Conservation (phyloP, 1,139 yeast species). For the Candida buenavistaensis region DNA sequence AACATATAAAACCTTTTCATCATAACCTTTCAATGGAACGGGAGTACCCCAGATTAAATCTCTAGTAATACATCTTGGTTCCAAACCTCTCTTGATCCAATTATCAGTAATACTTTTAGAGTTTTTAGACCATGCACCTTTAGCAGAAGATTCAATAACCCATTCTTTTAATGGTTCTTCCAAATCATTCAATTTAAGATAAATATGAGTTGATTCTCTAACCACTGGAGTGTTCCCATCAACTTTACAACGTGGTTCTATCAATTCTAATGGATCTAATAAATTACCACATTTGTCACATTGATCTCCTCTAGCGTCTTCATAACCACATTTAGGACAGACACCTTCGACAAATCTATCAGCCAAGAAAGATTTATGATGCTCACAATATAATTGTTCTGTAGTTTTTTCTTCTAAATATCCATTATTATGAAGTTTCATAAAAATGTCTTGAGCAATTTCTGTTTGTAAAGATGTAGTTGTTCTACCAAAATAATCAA, state of each 20-base stretch:
- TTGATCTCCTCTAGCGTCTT: conserved; percentile 98
- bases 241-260: conserved; percentile 92
- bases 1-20: conserved; percentile 89
- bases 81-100: conserved; percentile 92
- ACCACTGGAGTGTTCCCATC: conserved; percentile 82
- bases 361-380: conserved; percentile 87
- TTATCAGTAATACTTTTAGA: conserved; percentile 83
- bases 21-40: conserved; percentile 81
- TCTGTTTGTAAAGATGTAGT: conserved; percentile 90
- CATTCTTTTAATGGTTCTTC: conserved; percentile 74
- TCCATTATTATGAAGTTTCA: conserved; percentile 70
- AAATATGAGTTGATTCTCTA: conserved; percentile 81
- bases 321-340: conserved; percentile 92
- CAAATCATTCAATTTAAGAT: conserved; percentile 77
- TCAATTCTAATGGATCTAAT: conserved; percentile 88
- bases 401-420: conserved; percentile 83
- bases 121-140: conserved; percentile 91
- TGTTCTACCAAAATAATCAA: conserved; percentile 95
- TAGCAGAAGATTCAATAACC: conserved; percentile 64
- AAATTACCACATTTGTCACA: conserved; percentile 95
- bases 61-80: conserved; percentile 94
- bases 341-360: conserved; percentile 97
- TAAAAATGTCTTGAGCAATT: conserved; percentile 91
- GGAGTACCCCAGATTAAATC: conserved; percentile 99
- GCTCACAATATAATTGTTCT: conserved; percentile 88